Evolutionary conservation across 176 grass and related monocot species (phyloP), one percentile per base, ranked within the genome.

Genomic region (Saccharum spontaneum): DNA sequence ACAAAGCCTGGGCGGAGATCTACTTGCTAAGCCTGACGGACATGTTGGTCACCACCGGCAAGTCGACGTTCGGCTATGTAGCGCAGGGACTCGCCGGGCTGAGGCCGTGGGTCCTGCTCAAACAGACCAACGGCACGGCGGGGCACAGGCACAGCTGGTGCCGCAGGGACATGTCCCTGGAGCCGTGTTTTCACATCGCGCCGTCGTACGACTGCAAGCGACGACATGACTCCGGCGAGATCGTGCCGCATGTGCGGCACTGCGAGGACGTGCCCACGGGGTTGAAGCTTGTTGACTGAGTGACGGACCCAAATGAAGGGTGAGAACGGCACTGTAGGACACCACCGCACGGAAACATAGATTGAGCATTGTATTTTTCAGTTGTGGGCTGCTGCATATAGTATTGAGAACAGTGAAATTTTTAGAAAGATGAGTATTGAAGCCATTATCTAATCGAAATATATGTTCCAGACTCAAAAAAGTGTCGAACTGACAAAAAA

Each of bases 51-150:
- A 97, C 91, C 38, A 92, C 7, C 43, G 79, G 75, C 9, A 13
- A 7, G 54, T 97, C 94, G 0, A 97, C 91, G 48, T 92, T 97
- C 54, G 94, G 94, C 31, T 93, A 97, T 68, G 87, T 97, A 7
- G 84, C 91, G 65, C 82, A 86, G 78, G 91, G 91, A 9, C 78
- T 97, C 33, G 85, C 31, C 12, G 89, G 89, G n/a, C 0, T 87
- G 17, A 86, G 20, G 79, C 91, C 94, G 8, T 93, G 87, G 91
- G 78, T 93, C 14, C 11, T 96, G 69, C 68, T 79, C 60, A 90
- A 57, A 89, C 46, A 6, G 57, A n/a, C 68, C 4, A 86, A 85
- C 67, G 5, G 6, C 34, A 48, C 45, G 4, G 12, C 45, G 45
- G 13, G 46, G 46, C 46, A 15, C 79, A 10, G 46, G 46, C 46